Percentiles rank a stretch among this genome's conserved stretches.
phyloP scores from a whole-genome alignment of 2,329 filamentous ascomycete genomes.

The Nakataea oryzae region DNA sequence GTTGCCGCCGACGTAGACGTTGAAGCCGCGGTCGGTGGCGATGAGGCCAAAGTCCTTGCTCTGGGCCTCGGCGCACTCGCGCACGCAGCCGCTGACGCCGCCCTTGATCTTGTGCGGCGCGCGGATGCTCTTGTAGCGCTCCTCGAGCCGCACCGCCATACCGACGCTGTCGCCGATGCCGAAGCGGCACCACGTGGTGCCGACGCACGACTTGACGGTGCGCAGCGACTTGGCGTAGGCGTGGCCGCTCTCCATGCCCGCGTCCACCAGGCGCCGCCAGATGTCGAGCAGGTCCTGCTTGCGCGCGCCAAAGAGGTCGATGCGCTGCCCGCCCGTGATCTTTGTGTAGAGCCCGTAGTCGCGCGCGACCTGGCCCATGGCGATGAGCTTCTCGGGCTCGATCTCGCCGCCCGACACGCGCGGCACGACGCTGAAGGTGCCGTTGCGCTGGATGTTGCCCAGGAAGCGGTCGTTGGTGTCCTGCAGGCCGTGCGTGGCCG shows the following conservation, averaged over 20 bases:
- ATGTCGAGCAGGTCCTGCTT: conserved; percentile 79
- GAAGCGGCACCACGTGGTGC: conserved; percentile 83
- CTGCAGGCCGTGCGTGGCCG: conserved; percentile 62
- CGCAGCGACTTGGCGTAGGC: conserved; percentile 83
- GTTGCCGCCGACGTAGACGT: conserved; percentile 84
- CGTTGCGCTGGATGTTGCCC: conserved; percentile 84
- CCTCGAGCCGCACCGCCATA: conserved; percentile 78
- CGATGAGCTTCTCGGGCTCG: conserved; percentile 73
- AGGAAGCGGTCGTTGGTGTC: conserved; percentile 86
- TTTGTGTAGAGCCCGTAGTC: conserved; percentile 82
- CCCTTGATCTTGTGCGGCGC: conserved; percentile 86
- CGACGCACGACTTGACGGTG: conserved; percentile 87
- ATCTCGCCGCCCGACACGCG: conserved; percentile 79
- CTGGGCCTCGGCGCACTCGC: conserved; percentile 86
- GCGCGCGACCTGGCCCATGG: conserved; percentile 74
- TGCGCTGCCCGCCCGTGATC: conserved; percentile 84
- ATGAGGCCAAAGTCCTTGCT: conserved; percentile 92
- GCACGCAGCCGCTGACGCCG: conserved; percentile 81
- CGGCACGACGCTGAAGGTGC: conserved; percentile 81
- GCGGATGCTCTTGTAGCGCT: conserved; percentile 87
- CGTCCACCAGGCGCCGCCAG: conserved; percentile 70
- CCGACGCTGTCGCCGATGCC: conserved; percentile 85
- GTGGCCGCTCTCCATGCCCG: conserved; percentile 83
- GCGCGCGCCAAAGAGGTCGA: conserved; percentile 85
- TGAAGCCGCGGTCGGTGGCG: conserved; percentile 86